Base-by-base conservation (phyloP, 192 early-diverging fungal species). In the Podila epicladia region DNA sequence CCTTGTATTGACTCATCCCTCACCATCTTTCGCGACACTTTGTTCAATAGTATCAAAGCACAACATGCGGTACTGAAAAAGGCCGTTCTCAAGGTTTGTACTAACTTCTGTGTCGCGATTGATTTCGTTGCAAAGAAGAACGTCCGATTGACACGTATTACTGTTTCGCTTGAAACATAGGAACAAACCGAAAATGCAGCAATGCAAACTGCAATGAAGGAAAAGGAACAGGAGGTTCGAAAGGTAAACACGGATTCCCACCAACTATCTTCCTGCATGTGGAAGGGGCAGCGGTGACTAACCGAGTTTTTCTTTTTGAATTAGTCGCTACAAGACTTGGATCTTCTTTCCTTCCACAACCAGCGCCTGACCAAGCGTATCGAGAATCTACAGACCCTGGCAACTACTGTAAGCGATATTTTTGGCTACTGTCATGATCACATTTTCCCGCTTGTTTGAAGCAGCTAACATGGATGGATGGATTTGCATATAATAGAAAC, bases 281-380 rank as follows among this genome's bases (percentile, higher is more conserved):
- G 1, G 8, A 17, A 45, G 41, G 4, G 41, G 12, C 41, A 45
- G 17, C 13, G 12, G 41, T 17, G 41, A 1, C 13, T 15, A 8
- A 45, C 41, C 3, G 2, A 7, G 15, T 45, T 24, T 28, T 2
- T 48, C 24, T 32, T 13, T 60, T 9, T 37, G 22, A 11, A 38
- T 6, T 64, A 85, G 84, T 85, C 84, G 1, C 45, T 83, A 5
- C 84, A 88, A 72, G 86, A 90, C 62, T 62, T 90, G 55, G 89
- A 90, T 74, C 68, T 90, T 17, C 82, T 90, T 19, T 73, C 82
- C 2, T 90, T 87, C 71, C 89, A 90, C 49, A 90, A 89, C 51
- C 85, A 90, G 66, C 84, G 89, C 20, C 65, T 90, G 26, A 87
- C 89, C 7, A 90, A 86, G 48, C 87, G 89, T 37, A 90, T 90